These are phyloP conservation scores for Epichloe baconii DNA, from an alignment of 2,329 filamentous ascomycete genomes.

Conservation along the genomic window DNA sequence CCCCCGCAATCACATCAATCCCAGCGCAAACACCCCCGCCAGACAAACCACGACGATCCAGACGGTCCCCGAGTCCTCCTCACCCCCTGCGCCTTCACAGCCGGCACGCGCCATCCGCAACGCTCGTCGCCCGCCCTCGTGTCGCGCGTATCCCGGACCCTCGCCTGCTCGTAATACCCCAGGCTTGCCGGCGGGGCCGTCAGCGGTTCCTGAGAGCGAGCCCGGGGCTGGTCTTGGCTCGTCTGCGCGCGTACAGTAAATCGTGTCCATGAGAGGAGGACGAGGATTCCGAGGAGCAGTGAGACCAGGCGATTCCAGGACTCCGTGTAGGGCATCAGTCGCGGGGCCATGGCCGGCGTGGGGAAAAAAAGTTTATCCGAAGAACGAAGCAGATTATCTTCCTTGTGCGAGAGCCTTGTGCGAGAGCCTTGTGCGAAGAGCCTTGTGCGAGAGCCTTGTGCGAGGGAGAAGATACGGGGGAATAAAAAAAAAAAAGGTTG, in stretches of 20 bases:
- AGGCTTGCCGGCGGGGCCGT: no score
- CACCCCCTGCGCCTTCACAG: constrained; percentile 15
- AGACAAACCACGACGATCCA: constrained; percentile 10
- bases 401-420: no score
- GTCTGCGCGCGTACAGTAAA: no score
- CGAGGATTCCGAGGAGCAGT: background rate
- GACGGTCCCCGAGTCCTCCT: constrained; percentile 13
- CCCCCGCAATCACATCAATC: constrained; percentile 9
- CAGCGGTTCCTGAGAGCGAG: no score
- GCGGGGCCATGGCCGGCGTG: background rate
- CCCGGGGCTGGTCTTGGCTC: background rate
- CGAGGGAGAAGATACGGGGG: no score
- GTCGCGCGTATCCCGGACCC: constrained; percentile 16
- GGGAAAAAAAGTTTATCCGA: rapidly evolving
- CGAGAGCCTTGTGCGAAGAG: no score
- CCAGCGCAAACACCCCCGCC: constrained; percentile 14
- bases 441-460: no score
- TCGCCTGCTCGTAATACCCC: no score
- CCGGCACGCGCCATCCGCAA: constrained; percentile 24
- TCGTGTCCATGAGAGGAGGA: background rate
- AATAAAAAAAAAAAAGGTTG: no score
- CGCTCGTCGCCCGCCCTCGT: constrained; percentile 18
- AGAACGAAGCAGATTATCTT: no score
- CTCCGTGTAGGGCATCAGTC: no score
- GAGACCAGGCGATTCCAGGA: background rate